These are phyloP conservation scores for Carnegiea gigantea DNA, from an alignment of 179 eudicot species.

Conservation along the genomic window DNA sequence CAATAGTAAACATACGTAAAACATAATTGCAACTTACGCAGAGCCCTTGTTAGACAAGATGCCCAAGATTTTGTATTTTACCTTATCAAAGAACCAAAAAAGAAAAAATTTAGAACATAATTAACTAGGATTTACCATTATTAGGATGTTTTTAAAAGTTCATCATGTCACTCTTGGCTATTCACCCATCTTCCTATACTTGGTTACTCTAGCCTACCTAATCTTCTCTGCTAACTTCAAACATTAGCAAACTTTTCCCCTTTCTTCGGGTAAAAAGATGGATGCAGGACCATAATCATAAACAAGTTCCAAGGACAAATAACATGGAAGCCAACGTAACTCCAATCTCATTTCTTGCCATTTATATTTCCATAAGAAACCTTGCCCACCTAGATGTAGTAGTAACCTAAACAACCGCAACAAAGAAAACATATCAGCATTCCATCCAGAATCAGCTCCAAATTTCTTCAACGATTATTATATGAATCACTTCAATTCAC, in stretches of 20 bases:
- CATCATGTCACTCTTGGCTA: neutral
- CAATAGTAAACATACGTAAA: too few relatives aligned
- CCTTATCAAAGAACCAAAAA: neutral
- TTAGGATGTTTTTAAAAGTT: neutral
- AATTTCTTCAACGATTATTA: neutral
- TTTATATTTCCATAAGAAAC: neutral
- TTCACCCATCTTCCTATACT: neutral
- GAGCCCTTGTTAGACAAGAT: neutral
- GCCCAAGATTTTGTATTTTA: neutral
- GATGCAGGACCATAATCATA: neutral
- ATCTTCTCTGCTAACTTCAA: neutral
- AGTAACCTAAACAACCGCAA: neutral
- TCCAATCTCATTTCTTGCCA: neutral
- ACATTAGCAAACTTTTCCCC: neutral
- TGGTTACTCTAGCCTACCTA: neutral
- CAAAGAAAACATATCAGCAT: neutral
- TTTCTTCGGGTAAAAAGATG: neutral
- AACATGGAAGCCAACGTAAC: neutral
- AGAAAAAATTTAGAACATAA: neutral
- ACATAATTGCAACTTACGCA: too few relatives aligned
- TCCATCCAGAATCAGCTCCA: neutral
- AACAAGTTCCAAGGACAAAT: neutral
- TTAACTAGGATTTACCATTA: too few relatives aligned
- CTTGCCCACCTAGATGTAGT: neutral
- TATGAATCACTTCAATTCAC: neutral